phyloP scores from a whole-genome alignment of 805 yeast species.

The Candida sonorensis region DNA sequence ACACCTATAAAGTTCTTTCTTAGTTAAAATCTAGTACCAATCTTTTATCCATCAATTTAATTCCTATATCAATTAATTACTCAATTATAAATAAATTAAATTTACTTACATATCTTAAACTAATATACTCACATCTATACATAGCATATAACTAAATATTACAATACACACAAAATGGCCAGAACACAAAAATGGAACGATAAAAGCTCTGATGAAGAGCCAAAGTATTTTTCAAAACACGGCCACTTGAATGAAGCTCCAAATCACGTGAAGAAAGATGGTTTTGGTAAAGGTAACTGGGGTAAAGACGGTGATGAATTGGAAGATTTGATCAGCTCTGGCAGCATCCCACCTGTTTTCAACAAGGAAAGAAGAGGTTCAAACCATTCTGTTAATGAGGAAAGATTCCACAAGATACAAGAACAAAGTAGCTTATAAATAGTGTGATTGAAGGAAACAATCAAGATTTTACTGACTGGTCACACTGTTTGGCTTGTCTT shows the following conservation, averaged over 20 bases:
- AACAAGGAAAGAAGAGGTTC: slow-evolving; percentile 45
- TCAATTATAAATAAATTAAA: too few relatives aligned
- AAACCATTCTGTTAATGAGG: slow-evolving; percentile 37
- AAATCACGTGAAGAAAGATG: slow-evolving; percentile 70
- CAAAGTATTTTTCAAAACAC: slow-evolving; percentile 73
- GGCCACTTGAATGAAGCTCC: slow-evolving; percentile 69
- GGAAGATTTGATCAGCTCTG: slow-evolving; percentile 52
- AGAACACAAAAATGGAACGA: slow-evolving; percentile 76
- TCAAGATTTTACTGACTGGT: too few relatives aligned
- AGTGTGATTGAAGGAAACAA: too few relatives aligned
- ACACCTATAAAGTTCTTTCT: too few relatives aligned
- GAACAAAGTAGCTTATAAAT: too few relatives aligned
- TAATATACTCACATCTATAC: not conserved
- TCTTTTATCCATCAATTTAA: too few relatives aligned
- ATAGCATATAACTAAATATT: not conserved
- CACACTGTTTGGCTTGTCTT: too few relatives aligned
- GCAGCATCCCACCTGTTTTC: slow-evolving; percentile 44
- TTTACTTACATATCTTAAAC: too few relatives aligned
- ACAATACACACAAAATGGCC: slow-evolving; percentile 40
- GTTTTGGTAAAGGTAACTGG: slow-evolving; percentile 87
- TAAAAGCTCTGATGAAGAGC: slow-evolving; percentile 34
- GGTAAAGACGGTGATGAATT: slow-evolving; percentile 77
- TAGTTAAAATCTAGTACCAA: too few relatives aligned
- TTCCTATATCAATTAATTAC: too few relatives aligned
- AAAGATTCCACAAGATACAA: slow-evolving; percentile 27